Base-by-base conservation (phyloP, 2,329 filamentous ascomycete genomes). In the Diaporthe ampelina region DNA sequence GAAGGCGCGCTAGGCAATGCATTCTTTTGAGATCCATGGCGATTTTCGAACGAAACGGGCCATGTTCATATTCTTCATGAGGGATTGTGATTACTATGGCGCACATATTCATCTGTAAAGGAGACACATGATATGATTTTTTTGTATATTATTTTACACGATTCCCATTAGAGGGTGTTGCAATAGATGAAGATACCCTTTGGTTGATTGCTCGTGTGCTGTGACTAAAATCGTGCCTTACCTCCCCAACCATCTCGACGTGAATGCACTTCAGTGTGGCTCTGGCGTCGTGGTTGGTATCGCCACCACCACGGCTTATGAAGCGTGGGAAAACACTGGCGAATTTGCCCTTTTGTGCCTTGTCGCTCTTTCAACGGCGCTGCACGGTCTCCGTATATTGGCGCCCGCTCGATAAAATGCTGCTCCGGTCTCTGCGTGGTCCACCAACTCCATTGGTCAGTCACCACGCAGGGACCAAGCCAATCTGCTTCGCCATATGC, bases 1-100 rank as follows among this genome's bases (percentile, higher is more conserved):
- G 37, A 76, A 76, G 69, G 74, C 59, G 68, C 72, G 74, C 35
- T 76, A 76, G 61, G 54, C 43, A 17, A 43, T 57, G 37, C 65
- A 37, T 29, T 52, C 32, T 54, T 56, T 54, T 15, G 63, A 70
- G 48, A 59, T 4, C 6, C 32, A 29, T 56, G 50, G 43, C 57
- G 40, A 68, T 26, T 11, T 37, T 17, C 29, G 58, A 56, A 8
- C 70, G 57, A 57, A 50, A 32, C 11, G 35, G 37, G 19, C 26
- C 19, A 45, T 32, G 17, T 24, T 24, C 24, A 8, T 56, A 17
- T 40, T 21, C 15, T 21, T 32, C 24, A 45, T 72, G 35, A 26
- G 17, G 37, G 32, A 26, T 15, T 54, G 45, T 72, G 54, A 17
- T 65, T 63, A 45, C 17, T 56, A 19, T 52, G 45, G 26, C 57